Evolutionary conservation across 169 alveolate species (phyloP), one percentile per base, ranked within the genome.

Genomic region (Plasmodium blacklocki): DNA sequence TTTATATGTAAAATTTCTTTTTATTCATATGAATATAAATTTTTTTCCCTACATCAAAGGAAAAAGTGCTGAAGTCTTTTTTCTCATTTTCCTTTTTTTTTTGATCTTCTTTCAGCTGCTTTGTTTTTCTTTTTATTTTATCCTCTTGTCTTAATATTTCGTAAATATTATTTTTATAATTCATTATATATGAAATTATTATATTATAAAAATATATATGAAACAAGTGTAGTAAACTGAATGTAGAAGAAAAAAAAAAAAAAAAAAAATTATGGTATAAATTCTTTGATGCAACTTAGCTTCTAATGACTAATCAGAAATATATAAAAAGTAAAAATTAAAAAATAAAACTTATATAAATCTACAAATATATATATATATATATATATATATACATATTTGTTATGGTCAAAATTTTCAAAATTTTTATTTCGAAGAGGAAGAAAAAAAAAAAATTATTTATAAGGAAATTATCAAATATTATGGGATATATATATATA

Each of bases 11-110:
- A 5, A 39, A 39, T 39, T 39, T 39, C 9, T 39, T 32, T 39
- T 39, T 5, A 3, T 39, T 39, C 8, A 39, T 39, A 5, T 39
- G 47, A 9, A 5, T 7, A 39, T 39, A 39, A 6, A 39, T 18
- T 59, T 18, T 9, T 29, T 18, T 66, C 12, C 29, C 63, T 68
- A 76, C 88, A 45, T 76, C 88, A 32, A 76, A 76, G 14, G 88
- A 62, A 63, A 76, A 76, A 23, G 8, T 76, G 26, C 49, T 64
- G 5, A 32, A 43, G 21, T 76, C 75, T 63, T 76, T 76, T 56
- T 76, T 76, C 45, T 76, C 88, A 71, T 71, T 71, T 50, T 71
- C 88, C 29, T 76, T 76, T 68, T 76, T 76, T 58, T 32, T 18
- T 32, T 76, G 88, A 6, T 56, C 74, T 29, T 76, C 88, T 43